A percentile compares a stretch with the other conserved stretches of the same genome.
Conservation (phyloP, 2,329 filamentous ascomycete genomes). For the Talaromyces sp. region DNA sequence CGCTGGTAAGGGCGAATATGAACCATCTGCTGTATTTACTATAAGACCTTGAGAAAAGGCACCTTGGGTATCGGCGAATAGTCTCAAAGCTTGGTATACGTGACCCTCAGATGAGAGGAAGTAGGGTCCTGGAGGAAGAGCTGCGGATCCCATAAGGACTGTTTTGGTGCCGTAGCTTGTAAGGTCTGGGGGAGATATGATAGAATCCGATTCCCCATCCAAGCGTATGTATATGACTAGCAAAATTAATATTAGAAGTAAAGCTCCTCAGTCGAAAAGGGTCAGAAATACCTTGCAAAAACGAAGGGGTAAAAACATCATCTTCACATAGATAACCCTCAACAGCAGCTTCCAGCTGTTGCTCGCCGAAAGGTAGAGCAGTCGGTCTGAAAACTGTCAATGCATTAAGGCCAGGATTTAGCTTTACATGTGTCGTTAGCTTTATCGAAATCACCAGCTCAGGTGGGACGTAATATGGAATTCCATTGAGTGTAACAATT, state of each 20-base stretch:
- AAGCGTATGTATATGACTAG: background rate
- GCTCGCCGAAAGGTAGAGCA: background rate
- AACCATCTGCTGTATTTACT: conserved; percentile 16
- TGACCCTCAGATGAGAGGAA: conserved; percentile 47
- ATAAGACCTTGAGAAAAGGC: conserved; percentile 21
- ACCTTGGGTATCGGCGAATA: conserved; percentile 50
- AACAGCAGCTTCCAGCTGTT: background rate
- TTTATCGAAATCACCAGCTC: background rate
- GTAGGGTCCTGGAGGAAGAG: conserved; percentile 49
- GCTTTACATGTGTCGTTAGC: background rate
- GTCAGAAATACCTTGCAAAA: background rate
- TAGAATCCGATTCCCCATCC: background rate
- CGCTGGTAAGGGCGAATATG: conserved; percentile 21
- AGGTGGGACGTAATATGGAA: conserved; percentile 7
- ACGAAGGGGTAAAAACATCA: background rate
- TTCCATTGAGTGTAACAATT: background rate
- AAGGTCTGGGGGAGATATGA: background rate
- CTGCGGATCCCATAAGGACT: conserved; percentile 7
- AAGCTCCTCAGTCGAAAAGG: background rate
- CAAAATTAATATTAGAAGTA: background rate
- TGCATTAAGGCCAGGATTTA: background rate
- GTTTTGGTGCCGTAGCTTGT: background rate
- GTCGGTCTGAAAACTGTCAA: conserved; percentile 5
- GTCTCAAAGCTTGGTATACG: conserved; percentile 48
- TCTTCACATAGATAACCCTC: background rate